Base-by-base conservation (phyloP, 2,329 filamentous ascomycete species). In the Nectriaceae sp. region DNA sequence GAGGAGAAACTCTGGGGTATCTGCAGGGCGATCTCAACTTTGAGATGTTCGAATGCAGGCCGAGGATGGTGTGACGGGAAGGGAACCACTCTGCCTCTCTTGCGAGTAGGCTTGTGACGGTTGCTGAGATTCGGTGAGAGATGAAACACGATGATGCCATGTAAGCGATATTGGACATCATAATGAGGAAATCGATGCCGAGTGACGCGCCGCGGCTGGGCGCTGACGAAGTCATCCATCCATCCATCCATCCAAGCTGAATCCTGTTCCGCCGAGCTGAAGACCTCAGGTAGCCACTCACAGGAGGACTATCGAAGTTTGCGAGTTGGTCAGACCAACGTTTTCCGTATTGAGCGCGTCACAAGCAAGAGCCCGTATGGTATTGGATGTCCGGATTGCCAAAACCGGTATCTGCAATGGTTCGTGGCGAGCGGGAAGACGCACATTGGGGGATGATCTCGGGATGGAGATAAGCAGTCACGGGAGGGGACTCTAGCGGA, bases 11-110 rank as follows among this genome's bases (percentile, higher is more conserved):
- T 45, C 53, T 21, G 42, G 47, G 45, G 46, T 48, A 33, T 40
- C 20, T 38, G 49, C 46, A 52, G 44, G 53, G 46, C 39, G 50
- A 45, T 37, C 37, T 21, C 8, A 20, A 11, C 10, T n/a, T 21
- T 21, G 39, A 51, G 45, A 49, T 53, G 45, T 49, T 44, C 36
- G 44, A 53, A 53, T 55, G 43, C 50, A 31, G 44, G 52, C 31
- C 46, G 43, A 44, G 41, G 45, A 47, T 49, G 50, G 43, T 49
- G 47, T 60, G 55, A 50, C 54, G 38, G 31, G 36, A 24, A 3
- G 20, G 13, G 19, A 16, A 21, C 16, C 20, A 42, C n/a, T 21
- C 38, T 21, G 33, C 46, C 33, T 5, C 31, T 29, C 15, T n/a
- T n/a, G n/a, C 21, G n/a, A 31, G 43, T 22, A 11, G 21, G 19